Evolutionary conservation across 768 basidiomycete genomes (phyloP).

Genomic region (Tephrocybe sp.): DNA sequence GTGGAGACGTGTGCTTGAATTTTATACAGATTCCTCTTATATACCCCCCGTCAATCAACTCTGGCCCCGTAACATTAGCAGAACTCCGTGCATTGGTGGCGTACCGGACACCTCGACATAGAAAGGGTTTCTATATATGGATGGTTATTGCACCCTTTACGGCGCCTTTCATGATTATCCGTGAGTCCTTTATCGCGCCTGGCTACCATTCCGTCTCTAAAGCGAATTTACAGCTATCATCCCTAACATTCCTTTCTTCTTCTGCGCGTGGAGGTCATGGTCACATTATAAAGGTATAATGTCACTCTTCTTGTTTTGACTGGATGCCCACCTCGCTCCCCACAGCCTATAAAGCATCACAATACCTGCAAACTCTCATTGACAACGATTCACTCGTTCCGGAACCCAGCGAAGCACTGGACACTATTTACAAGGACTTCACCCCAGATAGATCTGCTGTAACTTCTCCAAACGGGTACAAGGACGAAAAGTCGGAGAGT

Average conservation of each 20-base stretch:
- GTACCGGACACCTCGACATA: slow-evolving; percentile 61
- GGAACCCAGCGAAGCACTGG: slow-evolving; percentile 51
- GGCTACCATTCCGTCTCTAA: not conserved
- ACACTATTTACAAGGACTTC: slow-evolving; percentile 49
- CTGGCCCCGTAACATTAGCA: slow-evolving; percentile 32
- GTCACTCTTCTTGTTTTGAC: not conserved
- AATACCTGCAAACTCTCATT: slow-evolving; percentile 64
- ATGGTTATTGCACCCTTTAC: slow-evolving; percentile 68
- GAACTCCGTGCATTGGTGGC: slow-evolving; percentile 55
- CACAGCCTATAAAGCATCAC: slow-evolving; percentile 68
- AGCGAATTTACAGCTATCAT: slow-evolving; percentile 54
- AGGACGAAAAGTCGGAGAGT: slow-evolving; percentile 3
- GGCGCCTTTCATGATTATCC: slow-evolving; percentile 74
- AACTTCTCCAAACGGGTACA: not conserved
- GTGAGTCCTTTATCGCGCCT: slow-evolving; percentile 40
- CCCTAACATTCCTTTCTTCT: slow-evolving; percentile 85
- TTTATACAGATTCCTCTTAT: slow-evolving; percentile 60
- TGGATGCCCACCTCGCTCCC: not conserved
- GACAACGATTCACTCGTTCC: slow-evolving; percentile 57
- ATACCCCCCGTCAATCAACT: slow-evolving; percentile 50
- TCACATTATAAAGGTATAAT: slow-evolving; percentile 72
- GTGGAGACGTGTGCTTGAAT: not conserved
- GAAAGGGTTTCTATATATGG: slow-evolving; percentile 67
- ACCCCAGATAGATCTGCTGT: slow-evolving; percentile 9
- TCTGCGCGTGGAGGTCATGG: slow-evolving; percentile 84